Base-by-base conservation (phyloP, 495 filamentous ascomycete species). In the Tuber aestivum region DNA sequence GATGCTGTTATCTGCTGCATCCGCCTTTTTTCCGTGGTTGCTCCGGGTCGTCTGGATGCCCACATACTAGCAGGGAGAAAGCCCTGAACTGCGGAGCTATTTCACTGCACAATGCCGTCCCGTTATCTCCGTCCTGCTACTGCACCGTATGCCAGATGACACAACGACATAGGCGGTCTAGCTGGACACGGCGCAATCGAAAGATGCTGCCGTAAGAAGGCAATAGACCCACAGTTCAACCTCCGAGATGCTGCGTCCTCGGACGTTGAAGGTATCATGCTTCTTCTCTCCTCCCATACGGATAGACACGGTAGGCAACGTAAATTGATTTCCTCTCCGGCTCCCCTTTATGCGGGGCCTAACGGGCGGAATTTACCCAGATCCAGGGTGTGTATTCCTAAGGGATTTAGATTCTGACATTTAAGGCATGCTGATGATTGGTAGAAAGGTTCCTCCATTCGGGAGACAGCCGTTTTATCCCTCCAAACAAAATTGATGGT, bases 401-500 rank as follows among this genome's bases (percentile, higher is more conserved):
- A 35, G 27, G 56, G 14, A 16, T 35, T 9, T 18, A 65, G 56
- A 65, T 35, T 65, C 56, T 14, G 27, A 35, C 27, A 35, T 65
- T 65, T 10, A 65, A 35, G 12, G 27, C 4, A 18, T 65, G 56
- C 32, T 65, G 27, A 35, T 16, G 27, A 65, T 35, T 12, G 14
- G 16, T 65, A 16, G 56, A 65, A 65, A 65, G 12, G 56, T 27
- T 65, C 32, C 56, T 65, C 32, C 56, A 35, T 65, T 20, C 27
- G 27, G 56, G 32, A 32, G 27, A 14, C 56, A 65, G 56, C 56
- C 56, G 56, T 70, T 68, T 73, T 41, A 68, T n/a, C 72, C 61
- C 41, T 65, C 73, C 61, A 74, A 74, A 50, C 73, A 70, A 42
- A 74, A 42, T 23, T 69, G 69, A 41, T 35, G 50, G 73, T 74